phyloP scores from a whole-genome alignment of 805 yeast species.

The Candida krabiensis region DNA sequence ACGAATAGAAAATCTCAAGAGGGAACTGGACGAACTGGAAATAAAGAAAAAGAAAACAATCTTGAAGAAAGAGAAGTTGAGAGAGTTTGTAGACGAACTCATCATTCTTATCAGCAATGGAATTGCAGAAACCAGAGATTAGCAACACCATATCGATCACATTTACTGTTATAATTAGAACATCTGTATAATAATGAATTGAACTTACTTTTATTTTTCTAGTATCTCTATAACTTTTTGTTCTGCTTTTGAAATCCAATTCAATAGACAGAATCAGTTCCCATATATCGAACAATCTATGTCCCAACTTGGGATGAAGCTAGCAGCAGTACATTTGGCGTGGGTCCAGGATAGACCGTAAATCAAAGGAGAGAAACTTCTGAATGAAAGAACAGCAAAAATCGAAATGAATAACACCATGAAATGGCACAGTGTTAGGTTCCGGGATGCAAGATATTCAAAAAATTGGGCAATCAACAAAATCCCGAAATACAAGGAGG shows the following conservation, averaged over 20 bases:
- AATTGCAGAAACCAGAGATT: slow-evolving; percentile 43
- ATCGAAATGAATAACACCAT: slow-evolving; percentile 23
- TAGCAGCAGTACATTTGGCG: slow-evolving; percentile 38
- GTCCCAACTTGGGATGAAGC: slow-evolving; percentile 43
- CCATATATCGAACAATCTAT: slow-evolving; percentile 38
- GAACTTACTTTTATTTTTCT: too few relatives aligned
- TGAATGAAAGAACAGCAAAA: slow-evolving; percentile 30
- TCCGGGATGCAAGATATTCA: slow-evolving; percentile 39
- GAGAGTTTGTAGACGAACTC: slow-evolving; percentile 62
- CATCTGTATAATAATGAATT: too few relatives aligned
- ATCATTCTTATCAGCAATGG: slow-evolving; percentile 62
- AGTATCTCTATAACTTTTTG: too few relatives aligned
- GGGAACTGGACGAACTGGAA: slow-evolving; percentile 62
- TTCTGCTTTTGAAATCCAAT: too few relatives aligned
- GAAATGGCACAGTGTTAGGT: slow-evolving; percentile 28
- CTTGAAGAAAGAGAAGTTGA: slow-evolving; percentile 60
- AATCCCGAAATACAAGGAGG: slow-evolving; percentile 50
- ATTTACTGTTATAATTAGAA: too few relatives aligned
- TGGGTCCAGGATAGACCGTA: slow-evolving; percentile 48
- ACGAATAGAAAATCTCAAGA: slow-evolving; percentile 60
- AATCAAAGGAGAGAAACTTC: slow-evolving; percentile 40
- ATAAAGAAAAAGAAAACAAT: slow-evolving; percentile 55
- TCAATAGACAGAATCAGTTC: too few relatives aligned
- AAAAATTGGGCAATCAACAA: slow-evolving; percentile 43
- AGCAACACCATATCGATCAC: too few relatives aligned